Percentiles rank a stretch among this genome's conserved stretches.
These are phyloP conservation scores for Ophiostoma tasmaniense DNA, from an alignment of 2,329 filamentous ascomycete species.

Conservation along the genomic window DNA sequence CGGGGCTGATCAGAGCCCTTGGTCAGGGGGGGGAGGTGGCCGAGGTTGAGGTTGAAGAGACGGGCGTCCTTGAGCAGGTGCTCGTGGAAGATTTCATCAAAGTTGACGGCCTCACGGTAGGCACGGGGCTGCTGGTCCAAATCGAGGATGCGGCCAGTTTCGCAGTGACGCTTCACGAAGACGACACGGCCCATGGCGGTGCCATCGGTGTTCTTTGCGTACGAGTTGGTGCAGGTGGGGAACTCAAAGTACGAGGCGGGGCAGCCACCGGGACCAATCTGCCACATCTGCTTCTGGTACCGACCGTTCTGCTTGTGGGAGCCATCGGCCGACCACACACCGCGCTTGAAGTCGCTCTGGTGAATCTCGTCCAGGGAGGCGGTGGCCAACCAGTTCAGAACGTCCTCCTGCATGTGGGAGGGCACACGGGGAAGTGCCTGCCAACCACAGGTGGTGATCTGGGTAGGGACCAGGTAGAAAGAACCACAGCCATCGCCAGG, in stretches of 20 bases:
- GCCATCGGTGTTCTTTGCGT: neutral
- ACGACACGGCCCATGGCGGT: slow-evolving; percentile 9
- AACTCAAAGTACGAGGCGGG: slow-evolving; percentile 17
- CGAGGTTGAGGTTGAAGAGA: slow-evolving; percentile 13
- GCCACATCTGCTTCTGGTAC: slow-evolving; percentile 15
- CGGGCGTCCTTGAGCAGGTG: slow-evolving; percentile 12
- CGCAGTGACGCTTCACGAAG: slow-evolving; percentile 16
- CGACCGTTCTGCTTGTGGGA: neutral
- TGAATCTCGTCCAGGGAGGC: slow-evolving; percentile 8
- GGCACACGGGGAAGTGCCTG: slow-evolving; percentile 15
- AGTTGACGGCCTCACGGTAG: slow-evolving; percentile 16
- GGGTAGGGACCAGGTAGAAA: slow-evolving; percentile 19
- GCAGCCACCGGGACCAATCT: slow-evolving; percentile 16
- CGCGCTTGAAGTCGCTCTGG: slow-evolving; percentile 10
- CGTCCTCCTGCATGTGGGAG: neutral
- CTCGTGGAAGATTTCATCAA: slow-evolving; percentile 17
- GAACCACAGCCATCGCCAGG: slow-evolving; percentile 21
- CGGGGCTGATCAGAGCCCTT: neutral
- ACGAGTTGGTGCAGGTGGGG: slow-evolving; percentile 15
- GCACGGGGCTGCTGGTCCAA: slow-evolving; percentile 12
- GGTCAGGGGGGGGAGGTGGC: neutral
- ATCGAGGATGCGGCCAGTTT: slow-evolving; percentile 8
- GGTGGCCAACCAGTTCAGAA: slow-evolving; percentile 5
- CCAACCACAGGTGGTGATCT: slow-evolving; percentile 19
- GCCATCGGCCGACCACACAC: neutral